Evolutionary conservation across 805 yeast species (phyloP).

Genomic region (Brettanomyces naardenensis): DNA sequence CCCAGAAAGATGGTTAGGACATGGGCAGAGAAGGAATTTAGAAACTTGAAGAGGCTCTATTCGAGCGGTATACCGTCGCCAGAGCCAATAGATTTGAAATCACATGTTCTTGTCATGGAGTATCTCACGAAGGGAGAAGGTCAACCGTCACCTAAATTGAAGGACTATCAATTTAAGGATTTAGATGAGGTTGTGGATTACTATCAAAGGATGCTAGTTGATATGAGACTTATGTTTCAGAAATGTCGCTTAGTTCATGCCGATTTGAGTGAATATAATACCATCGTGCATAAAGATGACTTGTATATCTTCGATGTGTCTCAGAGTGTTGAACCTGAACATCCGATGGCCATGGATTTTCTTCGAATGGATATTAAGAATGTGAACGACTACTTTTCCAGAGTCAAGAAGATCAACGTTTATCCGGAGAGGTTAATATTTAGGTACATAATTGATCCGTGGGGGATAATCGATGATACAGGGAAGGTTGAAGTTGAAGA

Average conservation of each 20-base stretch:
- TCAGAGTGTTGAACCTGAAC: slow-evolving; percentile 96
- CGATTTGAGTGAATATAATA: slow-evolving; percentile 90
- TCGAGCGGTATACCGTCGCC: slow-evolving; percentile 86
- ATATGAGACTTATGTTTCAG: slow-evolving; percentile 83
- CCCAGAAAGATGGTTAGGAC: slow-evolving; percentile 96
- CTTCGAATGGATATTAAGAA: slow-evolving; percentile 96
- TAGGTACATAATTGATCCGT: slow-evolving; percentile 57
- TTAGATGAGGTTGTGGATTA: slow-evolving; percentile 56
- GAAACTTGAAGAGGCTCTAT: slow-evolving; percentile 80
- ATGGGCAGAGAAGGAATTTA: slow-evolving; percentile 98
- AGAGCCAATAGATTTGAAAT: slow-evolving; percentile 78
- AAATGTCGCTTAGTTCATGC: slow-evolving; percentile 92
- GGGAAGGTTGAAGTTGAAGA: slow-evolving; percentile 24
- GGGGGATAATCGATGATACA: slow-evolving; percentile 25
- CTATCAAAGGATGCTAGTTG: slow-evolving; percentile 72
- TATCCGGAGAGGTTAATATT: slow-evolving; percentile 79
- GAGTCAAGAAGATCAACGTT: slow-evolving; percentile 62
- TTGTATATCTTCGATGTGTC: slow-evolving; percentile 92
- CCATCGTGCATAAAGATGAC: slow-evolving; percentile 72
- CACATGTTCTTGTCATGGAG: slow-evolving; percentile 94
- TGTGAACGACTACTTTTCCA: slow-evolving; percentile 77
- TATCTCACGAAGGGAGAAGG: slow-evolving; percentile 72
- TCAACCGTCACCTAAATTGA: slow-evolving; percentile 83
- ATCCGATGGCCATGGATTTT: slow-evolving; percentile 93
- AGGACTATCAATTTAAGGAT: slow-evolving; percentile 70